Base-by-base conservation (phyloP, 345 rosid species). In the Hypericum androsaemum region DNA sequence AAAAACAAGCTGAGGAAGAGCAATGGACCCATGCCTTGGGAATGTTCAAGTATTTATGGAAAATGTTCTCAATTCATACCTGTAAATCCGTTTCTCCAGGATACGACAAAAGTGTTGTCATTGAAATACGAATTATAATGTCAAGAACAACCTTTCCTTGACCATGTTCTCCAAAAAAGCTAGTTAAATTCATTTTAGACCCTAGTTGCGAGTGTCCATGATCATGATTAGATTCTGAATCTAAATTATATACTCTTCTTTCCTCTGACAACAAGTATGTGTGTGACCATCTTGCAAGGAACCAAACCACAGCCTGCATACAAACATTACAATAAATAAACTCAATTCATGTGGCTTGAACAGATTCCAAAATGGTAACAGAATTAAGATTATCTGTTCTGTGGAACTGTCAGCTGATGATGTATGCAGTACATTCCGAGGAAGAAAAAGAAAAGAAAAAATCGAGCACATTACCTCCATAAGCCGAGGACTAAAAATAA, bases 61-160 rank as follows among this genome's bases (percentile, higher is more conserved):
- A 53, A 37, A 60, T 48, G 12, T 38, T 35, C 58, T 54, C 52
- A 8, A 66, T 12, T 41, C 22, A 37, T 71, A 92, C 98, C 96
- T 92, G 98, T 80, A 92, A 77, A 75, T 79, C 77, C 41, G 81
- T 92, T 72, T 88, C 96, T 67, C 98, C 98, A 38, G 98, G 94
- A 67, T 88, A 92, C 43, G 94, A 80, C 70, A 80, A 59, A 59
- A 92, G 80, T 42, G 98, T 70, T 53, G 81, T 78, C 62, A 75
- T 63, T 53, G 88, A 75, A 69, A 88, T 68, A 43, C 80, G 88
- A 51, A 92, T 83, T 68, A 92, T 74, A 64, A 83, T 77, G 66
- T 81, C 89, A 55, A 92, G 86, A 60, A 92, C 84, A 64, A 64
- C 41, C 67, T 81, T 80, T 39, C 98, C 96, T 59, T 88, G 87